These are phyloP conservation scores for Leishmania aethiopica DNA, from an alignment of 208 protist species.

Conservation along the genomic window DNA sequence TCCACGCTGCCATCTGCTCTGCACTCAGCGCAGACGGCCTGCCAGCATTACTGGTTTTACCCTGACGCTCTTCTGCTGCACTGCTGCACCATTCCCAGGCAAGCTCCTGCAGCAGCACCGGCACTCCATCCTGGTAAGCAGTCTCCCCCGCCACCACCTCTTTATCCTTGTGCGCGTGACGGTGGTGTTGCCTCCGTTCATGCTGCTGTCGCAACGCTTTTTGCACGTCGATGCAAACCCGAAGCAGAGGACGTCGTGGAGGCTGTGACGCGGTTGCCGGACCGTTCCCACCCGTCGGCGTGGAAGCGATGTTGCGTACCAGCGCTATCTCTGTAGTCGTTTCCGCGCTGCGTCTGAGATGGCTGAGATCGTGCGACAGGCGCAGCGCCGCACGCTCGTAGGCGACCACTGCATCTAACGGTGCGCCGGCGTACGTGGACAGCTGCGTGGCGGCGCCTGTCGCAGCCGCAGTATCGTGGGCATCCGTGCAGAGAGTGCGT, in stretches of 20 bases:
- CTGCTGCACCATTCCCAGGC: conserved; percentile 32
- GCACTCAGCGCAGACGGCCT: neutral
- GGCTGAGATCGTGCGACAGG: conserved; percentile 8
- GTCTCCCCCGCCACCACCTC: neutral
- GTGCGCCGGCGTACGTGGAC: conserved; percentile 39
- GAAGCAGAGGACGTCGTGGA: neutral
- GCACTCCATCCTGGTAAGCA: conserved; percentile 40
- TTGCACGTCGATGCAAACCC: neutral
- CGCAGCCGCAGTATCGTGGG: conserved; percentile 10
- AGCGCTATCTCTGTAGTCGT: neutral
- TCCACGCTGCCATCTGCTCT: conserved; percentile 22
- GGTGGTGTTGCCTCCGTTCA: neutral
- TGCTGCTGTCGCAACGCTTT: neutral
- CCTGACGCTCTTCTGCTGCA: neutral
- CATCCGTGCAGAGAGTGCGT: conserved; percentile 9
- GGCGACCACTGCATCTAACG: conserved; percentile 37
- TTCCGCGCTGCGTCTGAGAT: neutral
- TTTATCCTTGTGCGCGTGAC: too few species aligned
- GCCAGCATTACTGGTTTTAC: too few species aligned
- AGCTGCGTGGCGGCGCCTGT: conserved; percentile 11
- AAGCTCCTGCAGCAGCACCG: conserved; percentile 59
- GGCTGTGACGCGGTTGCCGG: neutral
- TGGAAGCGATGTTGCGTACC: neutral
- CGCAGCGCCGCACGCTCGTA: conserved; percentile 46
- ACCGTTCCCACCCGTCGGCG: neutral